Conservation (phyloP, 768 basidiomycete species). For the Pleurotus ostreatus region DNA sequence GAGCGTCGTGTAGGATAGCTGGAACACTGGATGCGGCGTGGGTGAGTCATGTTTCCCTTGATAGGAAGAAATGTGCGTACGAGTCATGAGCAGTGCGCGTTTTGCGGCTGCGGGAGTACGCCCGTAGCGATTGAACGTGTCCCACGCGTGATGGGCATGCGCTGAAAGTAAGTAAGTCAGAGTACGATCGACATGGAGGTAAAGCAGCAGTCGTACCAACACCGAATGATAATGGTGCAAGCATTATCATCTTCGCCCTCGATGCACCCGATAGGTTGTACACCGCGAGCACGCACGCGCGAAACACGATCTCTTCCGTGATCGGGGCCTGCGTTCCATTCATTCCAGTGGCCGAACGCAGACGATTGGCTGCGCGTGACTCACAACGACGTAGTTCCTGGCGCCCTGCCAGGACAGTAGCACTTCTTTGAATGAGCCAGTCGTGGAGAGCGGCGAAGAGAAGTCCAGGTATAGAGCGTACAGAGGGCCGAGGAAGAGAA, state of each 20-base stretch:
- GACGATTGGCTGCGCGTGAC: constrained; percentile 11
- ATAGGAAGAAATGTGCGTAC: not conserved
- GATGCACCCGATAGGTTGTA: constrained; percentile 65
- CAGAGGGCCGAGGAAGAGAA: constrained; percentile 77
- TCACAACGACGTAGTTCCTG: constrained; percentile 62
- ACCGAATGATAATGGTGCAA: constrained; percentile 85
- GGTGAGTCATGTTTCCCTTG: not conserved
- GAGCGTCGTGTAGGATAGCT: constrained; percentile 85
- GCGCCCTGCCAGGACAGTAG: constrained; percentile 54
- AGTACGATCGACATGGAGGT: not conserved
- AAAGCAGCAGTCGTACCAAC: constrained; percentile 49
- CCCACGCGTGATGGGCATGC: constrained; percentile 91
- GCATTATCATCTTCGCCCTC: constrained; percentile 60
- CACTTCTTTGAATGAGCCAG: constrained; percentile 39
- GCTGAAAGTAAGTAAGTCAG: constrained; percentile 41
- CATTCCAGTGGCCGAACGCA: not conserved
- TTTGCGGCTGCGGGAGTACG: constrained; percentile 59
- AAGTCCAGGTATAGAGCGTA: constrained; percentile 46
- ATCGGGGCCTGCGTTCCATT: constrained; percentile 62
- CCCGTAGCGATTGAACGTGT: constrained; percentile 74
- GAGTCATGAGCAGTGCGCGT: constrained; percentile 48
- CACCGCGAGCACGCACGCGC: constrained; percentile 75
- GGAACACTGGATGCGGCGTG: constrained; percentile 56
- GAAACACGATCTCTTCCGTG: constrained; percentile 90
- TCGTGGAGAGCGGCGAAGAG: constrained; percentile 51